Evolutionary conservation across 148 eudicot species (phyloP), one percentile per base, ranked within the genome.

Genomic region (Mesembryanthemum crystallinum): DNA sequence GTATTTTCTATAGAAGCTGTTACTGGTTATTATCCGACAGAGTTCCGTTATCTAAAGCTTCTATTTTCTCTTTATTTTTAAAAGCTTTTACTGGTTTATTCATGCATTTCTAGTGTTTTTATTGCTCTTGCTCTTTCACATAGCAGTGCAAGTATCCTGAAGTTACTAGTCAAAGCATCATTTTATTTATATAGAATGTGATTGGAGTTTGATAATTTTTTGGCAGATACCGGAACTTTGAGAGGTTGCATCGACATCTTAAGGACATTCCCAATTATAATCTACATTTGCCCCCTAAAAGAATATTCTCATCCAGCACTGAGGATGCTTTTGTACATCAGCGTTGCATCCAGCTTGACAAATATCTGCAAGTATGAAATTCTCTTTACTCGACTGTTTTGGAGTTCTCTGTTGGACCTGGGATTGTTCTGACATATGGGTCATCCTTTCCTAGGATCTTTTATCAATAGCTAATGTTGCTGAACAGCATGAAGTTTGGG

Each of bases 401-500:
- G 43, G 25, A 71, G 7, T 71, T 67, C 27, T 45, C 49, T 58
- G 14, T 67, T 52, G 17, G 20, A 29, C 33, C 58, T 67, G 12
- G 23, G 58, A 47, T 60, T 63, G 39, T 62, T 77, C 55, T 61
- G 49, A 72, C 43, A 37, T 72, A 23, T 73, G 29, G 42, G 35
- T 78, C 39, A 45, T 86, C 12, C 74, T 70, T 63, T 79, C 73
- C 43, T 83, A 95, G 99, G 99, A 95, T 83, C 96, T 95, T 76
- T 81, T 95, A 80, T 89, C 99, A 71, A 95, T 95, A 75, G 96
- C 99, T 70, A 95, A 95, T 85, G 97, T 95, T 73, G 99, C 96
- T 60, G 99, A 95, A 84, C 99, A 90, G 83, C 99, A 95, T 80
- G 97, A 95, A 88, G 99, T 92, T 55, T 92, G 94, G 99, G 99